These are phyloP conservation scores for Zostera marina DNA, from an alignment of 116 monocot species.

Conservation along the genomic window DNA sequence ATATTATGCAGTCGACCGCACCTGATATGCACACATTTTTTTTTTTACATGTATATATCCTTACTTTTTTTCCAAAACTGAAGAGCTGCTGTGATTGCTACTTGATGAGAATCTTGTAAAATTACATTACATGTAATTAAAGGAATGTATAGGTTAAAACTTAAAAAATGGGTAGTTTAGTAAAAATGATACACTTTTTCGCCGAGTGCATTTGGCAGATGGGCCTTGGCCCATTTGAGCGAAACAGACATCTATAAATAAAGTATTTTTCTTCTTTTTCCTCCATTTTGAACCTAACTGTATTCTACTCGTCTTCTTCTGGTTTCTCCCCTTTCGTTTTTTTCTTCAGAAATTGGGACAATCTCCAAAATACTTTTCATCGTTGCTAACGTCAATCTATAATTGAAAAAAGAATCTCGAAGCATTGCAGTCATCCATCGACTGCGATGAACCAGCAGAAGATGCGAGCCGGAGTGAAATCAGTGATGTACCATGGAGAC, in stretches of 20 bases:
- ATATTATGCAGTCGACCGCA: too few relatives aligned
- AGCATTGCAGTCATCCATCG: not conserved
- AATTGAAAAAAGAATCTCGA: not conserved
- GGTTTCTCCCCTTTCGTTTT: not conserved
- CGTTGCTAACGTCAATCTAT: not conserved
- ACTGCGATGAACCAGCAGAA: not conserved
- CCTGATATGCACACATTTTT: too few relatives aligned
- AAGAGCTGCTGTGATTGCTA: too few relatives aligned
- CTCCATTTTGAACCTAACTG: not conserved
- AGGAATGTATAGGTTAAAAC: too few relatives aligned
- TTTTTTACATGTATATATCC: too few relatives aligned
- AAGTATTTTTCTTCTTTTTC: not conserved
- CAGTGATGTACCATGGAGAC: constrained; percentile 48
- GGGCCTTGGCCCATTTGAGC: not conserved
- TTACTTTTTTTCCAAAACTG: too few relatives aligned
- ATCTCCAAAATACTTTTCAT: not conserved
- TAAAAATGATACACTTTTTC: not conserved
- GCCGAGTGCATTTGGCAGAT: too few relatives aligned
- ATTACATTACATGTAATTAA: too few relatives aligned
- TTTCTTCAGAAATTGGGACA: too few relatives aligned
- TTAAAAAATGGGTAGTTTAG: not conserved
- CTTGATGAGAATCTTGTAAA: too few relatives aligned
- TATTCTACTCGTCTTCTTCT: not conserved
- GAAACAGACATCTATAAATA: not conserved
- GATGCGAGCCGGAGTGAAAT: constrained; percentile 10